These are phyloP conservation scores for Vitis cinerea DNA, from an alignment of 164 flowering plant genomes.

Conservation along the genomic window DNA sequence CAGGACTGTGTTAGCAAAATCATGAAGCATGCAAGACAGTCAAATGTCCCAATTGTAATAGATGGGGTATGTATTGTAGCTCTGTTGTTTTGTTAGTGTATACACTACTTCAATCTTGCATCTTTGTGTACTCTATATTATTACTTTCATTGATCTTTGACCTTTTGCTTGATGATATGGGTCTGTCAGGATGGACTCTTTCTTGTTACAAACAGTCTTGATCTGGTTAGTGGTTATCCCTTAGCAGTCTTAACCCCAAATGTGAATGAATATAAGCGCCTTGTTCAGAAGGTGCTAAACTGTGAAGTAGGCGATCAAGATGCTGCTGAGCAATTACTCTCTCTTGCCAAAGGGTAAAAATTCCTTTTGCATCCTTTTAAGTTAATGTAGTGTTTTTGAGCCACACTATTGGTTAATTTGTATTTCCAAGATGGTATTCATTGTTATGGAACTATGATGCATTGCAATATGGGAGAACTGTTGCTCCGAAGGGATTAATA, in stretches of 20 bases:
- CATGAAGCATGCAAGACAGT: slow-evolving; percentile 69
- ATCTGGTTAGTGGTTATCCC: slow-evolving; percentile 76
- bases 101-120: neutral
- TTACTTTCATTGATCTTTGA: neutral
- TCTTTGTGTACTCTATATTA: neutral
- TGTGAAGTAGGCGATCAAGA: slow-evolving; percentile 74
- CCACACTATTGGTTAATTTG: neutral
- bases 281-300: slow-evolving; percentile 72
- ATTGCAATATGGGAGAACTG: no score
- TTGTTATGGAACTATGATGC: no score
- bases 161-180: slow-evolving; percentile 1
- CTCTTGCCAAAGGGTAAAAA: slow-evolving; percentile 70
- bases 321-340: slow-evolving; percentile 54
- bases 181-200: slow-evolving; percentile 90
- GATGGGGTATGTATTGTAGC: slow-evolving; percentile 73
- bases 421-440: neutral
- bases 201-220: slow-evolving; percentile 80
- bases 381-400: neutral
- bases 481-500: no score
- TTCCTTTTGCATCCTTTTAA: neutral
- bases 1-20: slow-evolving; percentile 93
- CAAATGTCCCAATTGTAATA: slow-evolving; percentile 78
- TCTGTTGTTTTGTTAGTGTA: neutral
- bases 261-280: slow-evolving; percentile 93
- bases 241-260: slow-evolving; percentile 95